phyloP scores from a whole-genome alignment of 2,329 filamentous ascomycete species.

The Venturia oleaginea region DNA sequence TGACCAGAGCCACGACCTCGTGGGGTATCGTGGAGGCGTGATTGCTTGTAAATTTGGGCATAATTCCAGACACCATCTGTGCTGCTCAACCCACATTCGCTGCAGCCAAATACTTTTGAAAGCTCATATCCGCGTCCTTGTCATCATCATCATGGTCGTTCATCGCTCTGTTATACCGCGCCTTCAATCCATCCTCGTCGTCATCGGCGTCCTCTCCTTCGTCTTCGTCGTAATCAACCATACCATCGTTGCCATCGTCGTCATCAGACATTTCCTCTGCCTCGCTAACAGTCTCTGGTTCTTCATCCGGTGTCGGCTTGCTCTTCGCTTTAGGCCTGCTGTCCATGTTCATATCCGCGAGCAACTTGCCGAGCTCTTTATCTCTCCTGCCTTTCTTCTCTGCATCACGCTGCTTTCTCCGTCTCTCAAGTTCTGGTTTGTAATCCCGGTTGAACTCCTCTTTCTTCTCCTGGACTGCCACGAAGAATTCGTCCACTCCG shows the following conservation, averaged over 20 bases:
- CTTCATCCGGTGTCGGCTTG: constrained; percentile 31
- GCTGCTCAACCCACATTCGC: constrained; percentile 10
- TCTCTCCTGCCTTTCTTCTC: constrained; percentile 64
- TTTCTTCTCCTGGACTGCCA: constrained; percentile 76
- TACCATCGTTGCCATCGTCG: constrained; percentile 35
- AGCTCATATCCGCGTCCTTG: constrained; percentile 7
- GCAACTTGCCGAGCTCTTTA: constrained; percentile 80
- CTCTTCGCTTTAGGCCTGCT: constrained; percentile 23
- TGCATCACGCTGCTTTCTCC: constrained; percentile 65
- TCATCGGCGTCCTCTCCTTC: constrained; percentile 51
- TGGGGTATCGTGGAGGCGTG: neutral
- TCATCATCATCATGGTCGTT: constrained; percentile 30
- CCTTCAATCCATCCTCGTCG: constrained; percentile 53
- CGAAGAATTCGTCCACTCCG: constrained; percentile 89
- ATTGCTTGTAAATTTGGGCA: neutral
- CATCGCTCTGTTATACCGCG: constrained; percentile 69
- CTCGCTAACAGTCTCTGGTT: constrained; percentile 44
- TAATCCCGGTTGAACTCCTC: constrained; percentile 87
- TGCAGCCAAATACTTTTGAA: constrained; percentile 11
- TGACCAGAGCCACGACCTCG: neutral
- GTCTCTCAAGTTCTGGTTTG: constrained; percentile 77
- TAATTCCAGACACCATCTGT: neutral
- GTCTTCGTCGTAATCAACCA: constrained; percentile 37
- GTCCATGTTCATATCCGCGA: constrained; percentile 77
- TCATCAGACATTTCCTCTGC: constrained; percentile 42